Conservation (phyloP, 2,329 filamentous ascomycete genomes). For the Venturiaceae sp. region DNA sequence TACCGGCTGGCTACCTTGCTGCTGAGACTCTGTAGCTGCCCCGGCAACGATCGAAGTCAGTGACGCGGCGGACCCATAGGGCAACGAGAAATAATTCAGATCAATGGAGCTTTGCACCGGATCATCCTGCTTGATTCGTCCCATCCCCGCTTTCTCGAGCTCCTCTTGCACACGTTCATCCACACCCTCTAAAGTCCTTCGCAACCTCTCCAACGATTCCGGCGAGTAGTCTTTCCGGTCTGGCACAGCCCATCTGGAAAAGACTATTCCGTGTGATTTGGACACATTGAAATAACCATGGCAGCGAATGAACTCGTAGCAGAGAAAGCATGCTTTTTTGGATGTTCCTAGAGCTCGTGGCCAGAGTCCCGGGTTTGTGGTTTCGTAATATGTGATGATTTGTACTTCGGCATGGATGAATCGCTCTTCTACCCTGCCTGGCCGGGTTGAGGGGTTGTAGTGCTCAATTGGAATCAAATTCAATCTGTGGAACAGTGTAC, state of each 20-base stretch:
- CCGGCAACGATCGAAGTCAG: too few species aligned
- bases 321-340: conserved; percentile 3
- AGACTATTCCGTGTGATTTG: neutral
- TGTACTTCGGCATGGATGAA: conserved; percentile 8
- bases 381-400: conserved; percentile 2
- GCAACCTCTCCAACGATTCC: neutral
- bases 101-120: conserved; percentile 2
- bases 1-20: too few species aligned
- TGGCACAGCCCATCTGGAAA: neutral
- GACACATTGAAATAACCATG: neutral
- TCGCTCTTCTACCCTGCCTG: conserved; percentile 1
- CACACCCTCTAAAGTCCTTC: neutral
- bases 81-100: neutral
- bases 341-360: neutral
- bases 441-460: conserved; percentile 1
- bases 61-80: neutral
- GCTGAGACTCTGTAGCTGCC: too few species aligned
- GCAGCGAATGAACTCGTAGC: neutral
- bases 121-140: neutral
- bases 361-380: neutral
- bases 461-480: conserved; percentile 5
- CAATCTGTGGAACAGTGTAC: conserved; percentile 7
- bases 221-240: neutral
- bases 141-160: neutral
- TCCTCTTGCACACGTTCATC: neutral